phyloP scores from a whole-genome alignment of 208 protist species.

The Trichomonas tenax region DNA sequence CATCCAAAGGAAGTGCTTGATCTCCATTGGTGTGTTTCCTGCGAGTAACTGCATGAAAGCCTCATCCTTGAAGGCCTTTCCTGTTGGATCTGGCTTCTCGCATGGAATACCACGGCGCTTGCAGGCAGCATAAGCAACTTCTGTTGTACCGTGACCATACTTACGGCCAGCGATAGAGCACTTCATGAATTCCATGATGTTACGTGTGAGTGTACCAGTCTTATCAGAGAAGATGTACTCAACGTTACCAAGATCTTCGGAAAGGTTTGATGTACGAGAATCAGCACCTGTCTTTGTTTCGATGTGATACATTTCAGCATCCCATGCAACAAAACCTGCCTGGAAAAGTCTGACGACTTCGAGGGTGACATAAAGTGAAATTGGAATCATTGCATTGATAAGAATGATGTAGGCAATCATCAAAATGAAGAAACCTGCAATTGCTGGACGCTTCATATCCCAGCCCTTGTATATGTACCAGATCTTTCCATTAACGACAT shows the following conservation, averaged over 20 bases:
- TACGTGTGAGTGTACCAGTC: constrained; percentile 54
- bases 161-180: background rate
- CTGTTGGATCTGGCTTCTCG: background rate
- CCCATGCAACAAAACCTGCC: constrained; percentile 34
- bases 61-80: background rate
- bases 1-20: background rate
- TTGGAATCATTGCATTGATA: constrained; percentile 30
- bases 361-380: constrained; percentile 38
- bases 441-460: background rate
- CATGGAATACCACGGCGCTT: background rate
- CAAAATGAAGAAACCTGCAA: background rate
- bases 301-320: constrained; percentile 42
- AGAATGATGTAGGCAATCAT: constrained; percentile 28
- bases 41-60: background rate
- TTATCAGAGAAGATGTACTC: constrained; percentile 55
- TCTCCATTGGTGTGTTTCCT: background rate
- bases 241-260: constrained; percentile 48
- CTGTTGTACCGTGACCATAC: constrained; percentile 18
- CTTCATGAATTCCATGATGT: constrained; percentile 29
- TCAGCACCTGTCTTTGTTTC: constrained; percentile 10
- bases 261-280: constrained; percentile 35
- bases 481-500: background rate
- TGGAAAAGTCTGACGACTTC: constrained; percentile 33
- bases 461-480: background rate
- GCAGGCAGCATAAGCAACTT: background rate